These are phyloP conservation scores for Quercus suber DNA, from an alignment of 306 rosid species.

Conservation along the genomic window DNA sequence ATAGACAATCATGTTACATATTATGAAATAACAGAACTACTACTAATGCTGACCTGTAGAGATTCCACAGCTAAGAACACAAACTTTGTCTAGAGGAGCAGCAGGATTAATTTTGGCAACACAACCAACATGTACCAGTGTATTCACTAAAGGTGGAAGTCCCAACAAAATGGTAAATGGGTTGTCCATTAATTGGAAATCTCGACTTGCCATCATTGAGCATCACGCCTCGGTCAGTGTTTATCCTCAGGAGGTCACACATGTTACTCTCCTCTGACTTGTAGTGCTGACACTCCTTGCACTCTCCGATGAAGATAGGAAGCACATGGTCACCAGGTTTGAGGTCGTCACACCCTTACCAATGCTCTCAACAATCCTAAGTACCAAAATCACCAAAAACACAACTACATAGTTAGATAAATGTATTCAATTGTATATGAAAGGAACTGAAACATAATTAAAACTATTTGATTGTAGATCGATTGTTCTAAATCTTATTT, in stretches of 20 bases:
- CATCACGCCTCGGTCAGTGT: slow-evolving; percentile 78
- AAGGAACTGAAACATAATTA: not conserved
- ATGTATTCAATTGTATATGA: no score
- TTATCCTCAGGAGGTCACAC: slow-evolving; percentile 86
- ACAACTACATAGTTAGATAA: no score
- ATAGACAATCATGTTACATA: no score
- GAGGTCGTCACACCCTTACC: no score
- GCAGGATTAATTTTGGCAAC: slow-evolving; percentile 79
- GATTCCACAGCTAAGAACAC: slow-evolving; percentile 83
- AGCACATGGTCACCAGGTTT: no score
- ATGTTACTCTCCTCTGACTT: slow-evolving; percentile 83
- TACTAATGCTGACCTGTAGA: slow-evolving; percentile 54
- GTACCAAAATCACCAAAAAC: no score
- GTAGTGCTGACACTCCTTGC: slow-evolving; percentile 35
- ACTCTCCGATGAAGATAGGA: no score
- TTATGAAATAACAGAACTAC: not conserved
- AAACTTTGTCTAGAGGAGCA: slow-evolving; percentile 86
- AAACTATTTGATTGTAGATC: no score
- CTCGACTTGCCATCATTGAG: slow-evolving; percentile 55
- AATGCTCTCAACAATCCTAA: no score
- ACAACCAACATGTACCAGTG: slow-evolving; percentile 68
- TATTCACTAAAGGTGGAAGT: slow-evolving; percentile 87
- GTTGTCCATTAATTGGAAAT: slow-evolving; percentile 69
- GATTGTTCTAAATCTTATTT: no score
- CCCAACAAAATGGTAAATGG: slow-evolving; percentile 73